These are phyloP conservation scores for Zymoseptoria tritici DNA, from an alignment of 2,329 filamentous ascomycete species.

Conservation along the genomic window DNA sequence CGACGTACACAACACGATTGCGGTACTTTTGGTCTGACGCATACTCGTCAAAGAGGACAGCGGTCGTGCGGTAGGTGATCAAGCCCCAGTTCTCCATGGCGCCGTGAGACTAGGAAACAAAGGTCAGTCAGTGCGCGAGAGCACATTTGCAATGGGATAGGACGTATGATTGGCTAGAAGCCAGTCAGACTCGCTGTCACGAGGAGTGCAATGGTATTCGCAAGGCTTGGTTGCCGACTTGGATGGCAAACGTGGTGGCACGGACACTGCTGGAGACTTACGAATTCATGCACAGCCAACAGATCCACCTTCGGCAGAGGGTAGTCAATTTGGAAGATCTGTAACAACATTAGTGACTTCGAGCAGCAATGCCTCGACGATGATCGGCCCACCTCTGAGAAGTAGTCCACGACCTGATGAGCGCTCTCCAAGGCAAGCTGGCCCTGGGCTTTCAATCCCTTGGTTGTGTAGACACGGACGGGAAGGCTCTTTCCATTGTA, in stretches of 20 bases:
- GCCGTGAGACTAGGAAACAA: constrained; percentile 50
- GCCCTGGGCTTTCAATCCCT: constrained; percentile 87
- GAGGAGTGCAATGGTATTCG: not conserved
- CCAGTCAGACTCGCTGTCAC: constrained; percentile 13
- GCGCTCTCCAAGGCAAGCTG: constrained; percentile 84
- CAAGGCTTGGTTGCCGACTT: not conserved
- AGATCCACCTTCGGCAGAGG: constrained; percentile 88
- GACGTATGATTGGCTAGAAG: constrained; percentile 37
- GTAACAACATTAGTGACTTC: constrained; percentile 1
- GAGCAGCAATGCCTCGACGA: too few species aligned
- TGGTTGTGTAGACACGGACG: constrained; percentile 91
- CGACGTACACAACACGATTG: constrained; percentile 91
- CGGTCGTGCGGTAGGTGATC: constrained; percentile 85
- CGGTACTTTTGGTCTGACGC: constrained; percentile 85
- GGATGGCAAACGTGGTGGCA: not conserved
- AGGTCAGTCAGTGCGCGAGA: constrained; percentile 32
- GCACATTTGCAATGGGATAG: constrained; percentile 6
- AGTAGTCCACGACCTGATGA: constrained; percentile 90
- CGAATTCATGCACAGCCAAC: constrained; percentile 89
- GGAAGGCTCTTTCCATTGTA: constrained; percentile 89
- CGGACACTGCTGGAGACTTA: constrained; percentile 31
- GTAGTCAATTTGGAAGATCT: constrained; percentile 84
- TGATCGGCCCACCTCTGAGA: constrained; percentile 57
- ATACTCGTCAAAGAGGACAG: constrained; percentile 90
- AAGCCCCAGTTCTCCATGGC: constrained; percentile 97